Base-by-base conservation (phyloP, 495 filamentous ascomycete species). In the Xylaria cubensis region DNA sequence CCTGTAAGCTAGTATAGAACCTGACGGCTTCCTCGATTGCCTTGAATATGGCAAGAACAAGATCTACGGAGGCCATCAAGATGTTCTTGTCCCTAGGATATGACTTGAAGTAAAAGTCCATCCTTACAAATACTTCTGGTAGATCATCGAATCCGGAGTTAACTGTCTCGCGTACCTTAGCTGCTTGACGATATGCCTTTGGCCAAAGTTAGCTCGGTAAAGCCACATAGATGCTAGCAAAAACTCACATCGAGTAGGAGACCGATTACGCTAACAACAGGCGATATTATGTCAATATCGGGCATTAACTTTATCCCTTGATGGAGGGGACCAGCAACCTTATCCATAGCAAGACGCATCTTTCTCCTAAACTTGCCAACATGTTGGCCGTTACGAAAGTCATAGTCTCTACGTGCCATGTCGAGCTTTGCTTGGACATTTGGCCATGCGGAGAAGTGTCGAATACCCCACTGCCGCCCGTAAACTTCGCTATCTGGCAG, bases 151-250 rank as follows among this genome's bases (percentile, higher is more conserved):
- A 53, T 8, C 50, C 50, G 21, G 50, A 53, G 21, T 53, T 53
- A 24, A 53, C 50, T 24, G 50, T 53, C 50, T 53, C 50, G 3
- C 50, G 50, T 8, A 53, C 50, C 50, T 53, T 21, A 10, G 50
- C 50, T 53, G 50, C 50, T 26, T 53, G 50, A 21, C 50, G 21
- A 21, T 53, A 53, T 53, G 50, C 50, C 50, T 53, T 53, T 24
- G 21, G 24, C 3, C 50, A 26, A 26, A 26, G n/a, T 53, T 26
- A 53, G 21, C 50, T 53, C n/a, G 10, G 3, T 21, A 53, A 53
- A 53, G 7, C 50, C 50, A 26, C 26, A 53, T 9, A 24, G 24
- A 6, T n/a, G 4, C 6, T n/a, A 53, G 50, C 21, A 24, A 1
- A 51, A 26, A 53, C 50, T 53, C 8, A 53, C 50, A 53, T 53